These are phyloP conservation scores for Persicaria maculosa DNA, from an alignment of 148 eudicot genomes.

Conservation along the genomic window DNA sequence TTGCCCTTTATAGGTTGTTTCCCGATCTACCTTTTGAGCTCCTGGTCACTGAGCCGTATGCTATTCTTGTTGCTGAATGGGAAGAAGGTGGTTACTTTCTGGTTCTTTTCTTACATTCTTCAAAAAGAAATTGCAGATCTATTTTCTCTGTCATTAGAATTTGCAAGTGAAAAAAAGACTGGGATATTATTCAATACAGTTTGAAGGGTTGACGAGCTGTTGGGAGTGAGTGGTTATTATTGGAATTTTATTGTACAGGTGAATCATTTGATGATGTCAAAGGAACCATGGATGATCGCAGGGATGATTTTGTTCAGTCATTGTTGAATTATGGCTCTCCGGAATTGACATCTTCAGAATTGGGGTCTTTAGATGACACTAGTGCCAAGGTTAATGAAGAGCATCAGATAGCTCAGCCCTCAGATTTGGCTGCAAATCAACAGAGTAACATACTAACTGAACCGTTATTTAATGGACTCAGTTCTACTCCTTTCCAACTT, in stretches of 20 bases:
- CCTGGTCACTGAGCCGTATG: slow-evolving; percentile 67
- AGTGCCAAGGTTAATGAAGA: slow-evolving; percentile 25
- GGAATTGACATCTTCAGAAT: slow-evolving; percentile 20
- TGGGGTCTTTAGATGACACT: slow-evolving; percentile 14
- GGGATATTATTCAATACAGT: background rate
- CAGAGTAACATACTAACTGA: slow-evolving; percentile 42
- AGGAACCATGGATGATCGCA: slow-evolving; percentile 52
- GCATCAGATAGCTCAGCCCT: slow-evolving; percentile 22
- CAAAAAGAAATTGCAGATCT: background rate
- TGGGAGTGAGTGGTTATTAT: slow-evolving; percentile 11
- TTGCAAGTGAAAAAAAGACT: background rate
- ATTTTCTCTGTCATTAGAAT: slow-evolving; percentile 5
- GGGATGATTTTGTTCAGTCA: slow-evolving; percentile 70
- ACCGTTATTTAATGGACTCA: background rate
- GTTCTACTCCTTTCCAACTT: background rate
- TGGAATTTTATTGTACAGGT: slow-evolving; percentile 34
- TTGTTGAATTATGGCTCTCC: slow-evolving; percentile 36
- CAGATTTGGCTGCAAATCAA: slow-evolving; percentile 24
- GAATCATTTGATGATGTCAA: slow-evolving; percentile 38
- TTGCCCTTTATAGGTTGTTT: slow-evolving; percentile 73
- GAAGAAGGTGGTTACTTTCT: slow-evolving; percentile 53
- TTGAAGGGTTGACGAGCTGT: background rate
- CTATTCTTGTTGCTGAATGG: slow-evolving; percentile 64
- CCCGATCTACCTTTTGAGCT: slow-evolving; percentile 83
- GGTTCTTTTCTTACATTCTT: background rate